Conservation (phyloP, 2,329 filamentous ascomycete species). For the Diaporthe vexans region DNA sequence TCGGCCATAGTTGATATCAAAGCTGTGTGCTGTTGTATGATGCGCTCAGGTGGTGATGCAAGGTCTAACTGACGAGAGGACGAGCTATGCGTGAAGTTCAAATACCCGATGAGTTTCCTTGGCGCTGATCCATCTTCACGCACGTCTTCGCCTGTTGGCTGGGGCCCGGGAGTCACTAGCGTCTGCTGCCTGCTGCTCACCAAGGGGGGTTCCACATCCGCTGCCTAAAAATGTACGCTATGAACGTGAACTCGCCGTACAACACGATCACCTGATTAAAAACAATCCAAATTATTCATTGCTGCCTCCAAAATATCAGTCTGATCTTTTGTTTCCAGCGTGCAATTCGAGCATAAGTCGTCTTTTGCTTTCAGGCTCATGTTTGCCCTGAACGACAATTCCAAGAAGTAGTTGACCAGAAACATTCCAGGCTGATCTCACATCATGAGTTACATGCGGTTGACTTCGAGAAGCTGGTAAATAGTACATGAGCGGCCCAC, state of each 20-base stretch:
- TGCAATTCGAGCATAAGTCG: too few species aligned
- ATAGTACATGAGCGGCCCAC: too few species aligned
- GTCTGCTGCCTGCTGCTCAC: constrained; percentile 3
- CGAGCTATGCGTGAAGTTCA: neutral
- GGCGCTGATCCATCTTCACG: neutral
- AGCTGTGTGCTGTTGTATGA: neutral
- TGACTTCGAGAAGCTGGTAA: too few species aligned
- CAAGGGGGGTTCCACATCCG: neutral
- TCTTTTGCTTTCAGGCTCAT: too few species aligned
- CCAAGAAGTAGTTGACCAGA: too few species aligned
- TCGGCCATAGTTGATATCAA: neutral
- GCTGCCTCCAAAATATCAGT: too few species aligned
- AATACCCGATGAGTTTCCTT: neutral
- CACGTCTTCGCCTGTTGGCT: neutral
- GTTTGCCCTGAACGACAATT: too few species aligned
- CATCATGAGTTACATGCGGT: too few species aligned
- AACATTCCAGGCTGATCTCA: too few species aligned
- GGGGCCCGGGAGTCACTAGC: neutral
- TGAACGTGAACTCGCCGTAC: neutral
- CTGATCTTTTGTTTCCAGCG: too few species aligned
- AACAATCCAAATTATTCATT: neutral
- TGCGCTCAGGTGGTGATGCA: neutral
- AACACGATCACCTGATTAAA: neutral
- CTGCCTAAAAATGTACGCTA: neutral
- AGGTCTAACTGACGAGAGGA: neutral